phyloP scores from a whole-genome alignment of 768 basidiomycete species.

The Holtermanniella nyarrowii region DNA sequence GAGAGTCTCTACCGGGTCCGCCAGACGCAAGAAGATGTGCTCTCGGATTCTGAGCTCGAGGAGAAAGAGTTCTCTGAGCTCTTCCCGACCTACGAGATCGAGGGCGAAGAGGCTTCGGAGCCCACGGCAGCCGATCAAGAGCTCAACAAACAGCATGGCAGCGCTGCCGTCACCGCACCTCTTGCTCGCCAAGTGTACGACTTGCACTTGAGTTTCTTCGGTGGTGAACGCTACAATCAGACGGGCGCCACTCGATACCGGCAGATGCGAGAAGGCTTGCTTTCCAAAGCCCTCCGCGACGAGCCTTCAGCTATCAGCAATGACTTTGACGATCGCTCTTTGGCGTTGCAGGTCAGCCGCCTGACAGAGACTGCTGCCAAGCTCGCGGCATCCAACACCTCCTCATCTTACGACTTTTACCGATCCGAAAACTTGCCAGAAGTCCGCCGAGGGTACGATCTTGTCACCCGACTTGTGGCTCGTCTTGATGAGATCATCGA shows the following conservation, averaged over 20 bases:
- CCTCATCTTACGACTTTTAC: constrained; percentile 62
- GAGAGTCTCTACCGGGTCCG: constrained; percentile 67
- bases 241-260: neutral
- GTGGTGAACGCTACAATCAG: neutral
- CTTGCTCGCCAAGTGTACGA: neutral
- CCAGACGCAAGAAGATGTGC: constrained; percentile 48
- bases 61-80: constrained; percentile 70
- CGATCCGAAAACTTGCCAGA: constrained; percentile 63
- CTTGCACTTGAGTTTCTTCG: neutral
- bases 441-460: constrained; percentile 51
- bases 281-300: neutral
- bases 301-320: constrained; percentile 13
- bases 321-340: constrained; percentile 17
- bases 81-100: constrained; percentile 63
- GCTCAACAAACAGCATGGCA: constrained; percentile 43
- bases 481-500: constrained; percentile 53
- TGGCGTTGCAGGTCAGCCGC: constrained; percentile 16
- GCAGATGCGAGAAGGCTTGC: neutral
- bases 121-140: constrained; percentile 45
- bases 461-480: constrained; percentile 48
- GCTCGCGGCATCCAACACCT: constrained; percentile 12
- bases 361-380: constrained; percentile 31
- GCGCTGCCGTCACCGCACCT: constrained; percentile 34
- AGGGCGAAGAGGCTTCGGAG: constrained; percentile 30
- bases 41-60: constrained; percentile 64